phyloP scores from a whole-genome alignment of 257 asterid species.

The Solanum megistacrolobum region DNA sequence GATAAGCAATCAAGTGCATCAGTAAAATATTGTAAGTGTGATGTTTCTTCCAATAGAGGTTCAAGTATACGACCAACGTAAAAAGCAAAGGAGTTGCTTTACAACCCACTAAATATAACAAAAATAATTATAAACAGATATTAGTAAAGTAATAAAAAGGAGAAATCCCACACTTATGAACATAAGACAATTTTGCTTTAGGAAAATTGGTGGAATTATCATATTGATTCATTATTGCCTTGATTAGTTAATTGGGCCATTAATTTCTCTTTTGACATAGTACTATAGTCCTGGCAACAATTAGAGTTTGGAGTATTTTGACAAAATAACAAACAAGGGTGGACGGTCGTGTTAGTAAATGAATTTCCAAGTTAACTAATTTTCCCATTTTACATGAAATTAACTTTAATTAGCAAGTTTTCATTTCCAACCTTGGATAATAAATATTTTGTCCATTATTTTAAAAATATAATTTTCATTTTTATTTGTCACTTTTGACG shows the following conservation, averaged over 20 bases:
- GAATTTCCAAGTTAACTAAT: too few relatives aligned
- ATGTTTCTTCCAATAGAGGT: neutral
- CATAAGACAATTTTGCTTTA: neutral
- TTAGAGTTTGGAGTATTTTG: neutral
- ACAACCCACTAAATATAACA: neutral
- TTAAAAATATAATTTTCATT: too few relatives aligned
- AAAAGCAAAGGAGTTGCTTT: conserved; percentile 11
- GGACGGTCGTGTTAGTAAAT: neutral
- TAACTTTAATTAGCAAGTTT: too few relatives aligned
- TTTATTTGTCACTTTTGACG: too few relatives aligned
- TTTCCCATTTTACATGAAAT: too few relatives aligned
- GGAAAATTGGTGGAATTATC: neutral
- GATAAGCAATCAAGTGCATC: too few relatives aligned
- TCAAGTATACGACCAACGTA: conserved; percentile 14
- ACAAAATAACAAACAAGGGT: neutral
- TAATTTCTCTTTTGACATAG: neutral
- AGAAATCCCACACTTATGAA: neutral
- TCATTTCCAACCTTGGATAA: neutral
- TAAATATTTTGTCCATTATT: neutral
- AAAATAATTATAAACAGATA: neutral
- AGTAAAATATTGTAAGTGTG: too few relatives aligned
- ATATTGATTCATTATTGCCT: neutral
- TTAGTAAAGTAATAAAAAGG: neutral
- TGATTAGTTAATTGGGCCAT: neutral
- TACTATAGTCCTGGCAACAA: neutral